A percentile compares a stretch with the other conserved stretches of the same genome.
Evolutionary conservation across 331 rosid genomes (phyloP).

Genomic region (Prunus yedoensis): DNA sequence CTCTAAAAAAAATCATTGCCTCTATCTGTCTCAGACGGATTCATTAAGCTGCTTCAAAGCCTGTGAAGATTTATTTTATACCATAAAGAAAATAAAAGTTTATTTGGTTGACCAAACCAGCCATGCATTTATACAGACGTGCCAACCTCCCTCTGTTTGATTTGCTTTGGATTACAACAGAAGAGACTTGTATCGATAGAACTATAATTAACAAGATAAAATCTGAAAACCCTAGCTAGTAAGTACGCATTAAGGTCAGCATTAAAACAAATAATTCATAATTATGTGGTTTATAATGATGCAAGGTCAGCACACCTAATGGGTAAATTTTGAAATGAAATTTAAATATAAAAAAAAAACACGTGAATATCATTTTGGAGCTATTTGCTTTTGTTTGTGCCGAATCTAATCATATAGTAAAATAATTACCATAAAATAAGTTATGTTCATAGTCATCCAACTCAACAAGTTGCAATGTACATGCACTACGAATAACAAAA

Average conservation of each 20-base stretch:
- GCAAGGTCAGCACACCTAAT: neutral
- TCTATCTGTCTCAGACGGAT: neutral
- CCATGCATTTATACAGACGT: neutral
- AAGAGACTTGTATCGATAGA: neutral
- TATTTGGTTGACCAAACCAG: neutral
- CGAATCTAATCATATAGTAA: neutral
- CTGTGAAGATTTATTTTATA: neutral
- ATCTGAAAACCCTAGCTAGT: neutral
- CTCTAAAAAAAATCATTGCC: neutral
- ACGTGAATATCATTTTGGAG: conserved; percentile 4
- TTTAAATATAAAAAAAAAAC: neutral
- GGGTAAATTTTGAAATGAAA: neutral
- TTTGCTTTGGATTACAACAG: neutral
- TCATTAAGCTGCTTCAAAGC: neutral
- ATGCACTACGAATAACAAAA: neutral
- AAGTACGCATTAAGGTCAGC: neutral
- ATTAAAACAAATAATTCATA: neutral
- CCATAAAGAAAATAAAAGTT: neutral
- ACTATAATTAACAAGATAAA: neutral
- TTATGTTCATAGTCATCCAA: neutral
- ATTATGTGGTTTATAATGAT: neutral
- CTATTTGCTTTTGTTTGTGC: neutral
- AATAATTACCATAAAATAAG: neutral
- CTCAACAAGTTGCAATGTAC: neutral
- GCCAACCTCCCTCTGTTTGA: neutral